A percentile compares a stretch with the other conserved stretches of the same genome.
These are phyloP conservation scores for Edaphochlamys debaryana DNA, from an alignment of 139 green algal genomes.

Conservation along the genomic window DNA sequence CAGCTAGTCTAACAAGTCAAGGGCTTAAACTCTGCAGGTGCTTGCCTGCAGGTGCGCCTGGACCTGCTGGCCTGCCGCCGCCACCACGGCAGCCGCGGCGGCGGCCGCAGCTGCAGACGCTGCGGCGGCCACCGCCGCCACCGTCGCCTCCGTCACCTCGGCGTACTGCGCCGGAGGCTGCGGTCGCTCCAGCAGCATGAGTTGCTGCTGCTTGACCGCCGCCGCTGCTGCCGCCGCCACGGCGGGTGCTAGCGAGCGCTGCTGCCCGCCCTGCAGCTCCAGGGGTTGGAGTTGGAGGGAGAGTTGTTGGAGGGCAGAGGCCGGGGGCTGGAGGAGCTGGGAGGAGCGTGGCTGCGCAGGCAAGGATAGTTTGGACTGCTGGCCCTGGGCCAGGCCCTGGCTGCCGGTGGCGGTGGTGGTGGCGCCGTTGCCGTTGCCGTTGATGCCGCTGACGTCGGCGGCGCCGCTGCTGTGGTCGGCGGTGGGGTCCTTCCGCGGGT, in stretches of 20 bases:
- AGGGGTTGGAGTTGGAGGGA: slow-evolving; percentile 24
- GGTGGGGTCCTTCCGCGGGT: slow-evolving; percentile 74
- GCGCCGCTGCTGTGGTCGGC: slow-evolving; percentile 31
- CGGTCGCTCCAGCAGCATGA: neutral
- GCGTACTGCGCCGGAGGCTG: neutral
- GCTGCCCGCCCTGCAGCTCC: neutral
- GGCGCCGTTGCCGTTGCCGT: neutral
- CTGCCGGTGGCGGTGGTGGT: neutral
- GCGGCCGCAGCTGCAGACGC: slow-evolving; percentile 74
- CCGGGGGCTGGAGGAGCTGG: neutral
- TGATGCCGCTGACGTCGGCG: slow-evolving; percentile 20
- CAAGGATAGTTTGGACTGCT: slow-evolving; percentile 13
- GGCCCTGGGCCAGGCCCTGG: slow-evolving; percentile 13
- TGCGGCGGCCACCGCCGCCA: slow-evolving; percentile 74
- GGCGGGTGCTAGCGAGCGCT: neutral
- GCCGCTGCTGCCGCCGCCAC: neutral
- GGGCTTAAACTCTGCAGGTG: too few species aligned
- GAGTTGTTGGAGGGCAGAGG: neutral
- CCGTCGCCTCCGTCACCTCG: slow-evolving; percentile 64
- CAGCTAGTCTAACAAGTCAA: too few species aligned
- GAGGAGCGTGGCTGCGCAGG: slow-evolving; percentile 1
- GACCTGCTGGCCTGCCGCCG: slow-evolving; percentile 72
- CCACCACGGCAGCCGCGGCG: slow-evolving; percentile 77
- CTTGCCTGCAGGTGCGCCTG: slow-evolving; percentile 76
- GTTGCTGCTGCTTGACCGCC: neutral